phyloP scores from a whole-genome alignment of 495 filamentous ascomycete genomes.

The Annulohypoxylon maeteangense region DNA sequence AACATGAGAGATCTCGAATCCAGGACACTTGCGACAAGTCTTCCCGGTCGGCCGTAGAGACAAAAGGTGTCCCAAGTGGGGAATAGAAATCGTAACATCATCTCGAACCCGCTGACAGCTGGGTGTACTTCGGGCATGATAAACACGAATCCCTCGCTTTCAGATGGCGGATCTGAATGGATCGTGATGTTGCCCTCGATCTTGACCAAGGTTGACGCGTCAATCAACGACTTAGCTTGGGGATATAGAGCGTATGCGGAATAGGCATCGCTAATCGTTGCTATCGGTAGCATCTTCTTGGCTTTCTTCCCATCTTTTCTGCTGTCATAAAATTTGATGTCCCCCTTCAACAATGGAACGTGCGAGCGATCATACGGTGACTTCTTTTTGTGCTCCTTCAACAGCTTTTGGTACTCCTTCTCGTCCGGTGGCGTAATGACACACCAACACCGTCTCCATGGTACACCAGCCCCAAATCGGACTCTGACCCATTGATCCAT shows the following conservation, averaged over 20 bases:
- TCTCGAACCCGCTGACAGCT: slow-evolving; percentile 93
- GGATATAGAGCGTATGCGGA: slow-evolving; percentile 96
- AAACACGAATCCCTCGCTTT: slow-evolving; percentile 93
- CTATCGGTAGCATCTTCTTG: slow-evolving; percentile 90
- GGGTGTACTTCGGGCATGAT: slow-evolving; percentile 96
- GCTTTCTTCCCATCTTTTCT: slow-evolving; percentile 77
- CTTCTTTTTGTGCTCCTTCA: slow-evolving; percentile 85
- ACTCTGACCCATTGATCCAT: slow-evolving; percentile 96
- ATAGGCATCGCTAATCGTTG: slow-evolving; percentile 89
- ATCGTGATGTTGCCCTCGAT: slow-evolving; percentile 91
- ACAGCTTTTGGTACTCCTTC: slow-evolving; percentile 84
- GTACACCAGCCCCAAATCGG: slow-evolving; percentile 93
- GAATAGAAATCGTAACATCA: slow-evolving; percentile 94
- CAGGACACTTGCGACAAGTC: slow-evolving; percentile 84
- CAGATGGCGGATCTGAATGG: slow-evolving; percentile 75
- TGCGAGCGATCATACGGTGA: slow-evolving; percentile 80
- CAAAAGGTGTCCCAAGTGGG: slow-evolving; percentile 94
- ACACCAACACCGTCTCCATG: slow-evolving; percentile 97
- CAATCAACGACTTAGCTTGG: slow-evolving; percentile 90
- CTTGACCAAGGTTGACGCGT: slow-evolving; percentile 93
- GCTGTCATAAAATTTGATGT: slow-evolving; percentile 93
- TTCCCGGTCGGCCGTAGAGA: slow-evolving; percentile 89
- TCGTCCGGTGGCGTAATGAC: slow-evolving; percentile 92
- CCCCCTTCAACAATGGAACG: slow-evolving; percentile 75
- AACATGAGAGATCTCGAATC: slow-evolving; percentile 96